Percentiles rank a stretch among this genome's conserved stretches.
These are phyloP conservation scores for Verticillium nubilum DNA, from an alignment of 2,329 filamentous ascomycete species.

Conservation along the genomic window DNA sequence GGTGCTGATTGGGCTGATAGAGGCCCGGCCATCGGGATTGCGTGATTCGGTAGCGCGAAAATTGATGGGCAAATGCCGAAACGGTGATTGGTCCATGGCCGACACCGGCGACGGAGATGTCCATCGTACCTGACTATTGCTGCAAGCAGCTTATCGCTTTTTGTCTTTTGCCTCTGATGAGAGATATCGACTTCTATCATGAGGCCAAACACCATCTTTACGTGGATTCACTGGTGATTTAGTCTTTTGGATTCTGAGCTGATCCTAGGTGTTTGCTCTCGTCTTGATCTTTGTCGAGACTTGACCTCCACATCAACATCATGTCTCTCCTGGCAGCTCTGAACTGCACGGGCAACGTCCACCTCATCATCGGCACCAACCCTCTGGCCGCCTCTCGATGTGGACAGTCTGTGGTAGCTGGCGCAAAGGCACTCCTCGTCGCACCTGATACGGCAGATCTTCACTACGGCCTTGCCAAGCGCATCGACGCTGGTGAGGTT, in stretches of 20 bases:
- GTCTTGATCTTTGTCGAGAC: too few relatives aligned
- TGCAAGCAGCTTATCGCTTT: neutral
- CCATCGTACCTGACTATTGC: neutral
- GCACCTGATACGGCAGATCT: slow-evolving; percentile 59
- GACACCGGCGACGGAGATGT: neutral
- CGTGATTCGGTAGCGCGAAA: slow-evolving; percentile 1
- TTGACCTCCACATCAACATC: neutral
- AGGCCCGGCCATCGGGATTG: neutral
- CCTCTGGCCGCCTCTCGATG: slow-evolving; percentile 83
- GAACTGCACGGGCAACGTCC: slow-evolving; percentile 65
- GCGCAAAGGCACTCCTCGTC: slow-evolving; percentile 75
- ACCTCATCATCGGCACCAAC: slow-evolving; percentile 82
- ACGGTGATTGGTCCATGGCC: neutral
- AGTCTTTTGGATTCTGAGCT: too few relatives aligned
- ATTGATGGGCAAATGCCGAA: neutral
- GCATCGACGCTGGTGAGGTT: slow-evolving; percentile 61
- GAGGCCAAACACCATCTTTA: neutral
- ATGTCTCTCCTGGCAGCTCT: slow-evolving; percentile 65
- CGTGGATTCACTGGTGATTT: too few relatives aligned
- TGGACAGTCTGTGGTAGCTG: slow-evolving; percentile 71
- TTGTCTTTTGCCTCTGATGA: neutral
- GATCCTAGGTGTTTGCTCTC: neutral
- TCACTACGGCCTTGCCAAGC: slow-evolving; percentile 53
- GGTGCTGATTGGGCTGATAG: neutral
- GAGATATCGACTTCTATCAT: neutral